Percentiles rank a stretch among this genome's conserved stretches.
Conservation (phyloP, 495 filamentous ascomycete species). For the Sabuloglossum arenarium region DNA sequence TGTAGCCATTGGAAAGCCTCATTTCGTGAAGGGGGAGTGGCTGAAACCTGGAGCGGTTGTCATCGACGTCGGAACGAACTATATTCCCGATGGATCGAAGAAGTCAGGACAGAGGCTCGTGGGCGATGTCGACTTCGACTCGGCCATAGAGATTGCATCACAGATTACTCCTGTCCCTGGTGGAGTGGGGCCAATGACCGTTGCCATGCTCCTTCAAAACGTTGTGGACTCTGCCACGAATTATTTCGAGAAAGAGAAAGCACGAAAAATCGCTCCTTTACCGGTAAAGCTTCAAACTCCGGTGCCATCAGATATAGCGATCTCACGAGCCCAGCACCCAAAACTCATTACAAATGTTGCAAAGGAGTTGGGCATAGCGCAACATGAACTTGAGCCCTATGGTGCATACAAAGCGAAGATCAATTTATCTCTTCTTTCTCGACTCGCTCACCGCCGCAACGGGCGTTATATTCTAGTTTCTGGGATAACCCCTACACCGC, state of each 20-base stretch:
- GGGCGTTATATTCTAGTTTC: slow-evolving; percentile 82
- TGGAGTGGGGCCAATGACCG: slow-evolving; percentile 95
- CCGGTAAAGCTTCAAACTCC: slow-evolving; percentile 53
- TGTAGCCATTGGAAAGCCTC: slow-evolving; percentile 72
- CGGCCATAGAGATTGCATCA: slow-evolving; percentile 71
- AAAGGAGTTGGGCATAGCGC: slow-evolving; percentile 67
- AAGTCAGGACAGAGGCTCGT: slow-evolving; percentile 90
- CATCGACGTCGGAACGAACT: slow-evolving; percentile 96
- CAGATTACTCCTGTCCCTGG: slow-evolving; percentile 92
- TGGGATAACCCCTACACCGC: slow-evolving; percentile 92
- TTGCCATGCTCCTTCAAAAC: slow-evolving; percentile 91
- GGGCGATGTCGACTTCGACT: slow-evolving; percentile 85
- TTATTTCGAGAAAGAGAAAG: slow-evolving; percentile 62
- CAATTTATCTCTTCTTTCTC: slow-evolving; percentile 56
- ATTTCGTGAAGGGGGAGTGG: slow-evolving; percentile 86
- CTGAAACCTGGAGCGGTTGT: slow-evolving; percentile 84
- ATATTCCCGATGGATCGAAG: slow-evolving; percentile 76
- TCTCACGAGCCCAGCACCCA: slow-evolving; percentile 73
- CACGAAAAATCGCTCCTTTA: slow-evolving; percentile 53
- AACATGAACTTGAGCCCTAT: slow-evolving; percentile 79
- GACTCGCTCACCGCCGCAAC: slow-evolving; percentile 67
- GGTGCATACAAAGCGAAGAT: slow-evolving; percentile 92
- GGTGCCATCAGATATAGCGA: slow-evolving; percentile 83
- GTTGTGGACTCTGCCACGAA: slow-evolving; percentile 64
- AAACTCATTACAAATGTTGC: slow-evolving; percentile 74